Evolutionary conservation across 352 stramenopile genomes (phyloP), one percentile per base, ranked within the genome.

Genomic region (Phytophthora meadii): DNA sequence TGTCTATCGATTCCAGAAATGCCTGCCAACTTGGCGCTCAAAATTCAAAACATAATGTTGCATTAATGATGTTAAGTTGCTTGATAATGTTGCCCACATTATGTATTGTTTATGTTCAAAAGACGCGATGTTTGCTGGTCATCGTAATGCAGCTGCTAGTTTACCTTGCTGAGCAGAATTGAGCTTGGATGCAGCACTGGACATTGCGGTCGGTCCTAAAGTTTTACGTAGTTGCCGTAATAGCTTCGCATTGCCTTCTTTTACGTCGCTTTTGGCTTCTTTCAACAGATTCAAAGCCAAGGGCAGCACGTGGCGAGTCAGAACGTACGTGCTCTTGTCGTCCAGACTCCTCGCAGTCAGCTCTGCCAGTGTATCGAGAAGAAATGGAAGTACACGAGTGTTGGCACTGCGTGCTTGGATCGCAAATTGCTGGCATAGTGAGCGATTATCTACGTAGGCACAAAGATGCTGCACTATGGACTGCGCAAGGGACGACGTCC

Each of bases 221-320:
- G 62, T 55, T 12, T 14, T 50, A 8, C 68, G 63, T 1, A 88
- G 42, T 25, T 79, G 61, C 7, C 46, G 45, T 25, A 93, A 42
- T 2, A 93, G 44, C 10, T 68, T 61, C 15, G 66, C 41, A 9
- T 90, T 93, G 0, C 79, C 79, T 27, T 92, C 80, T 52, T 82
- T 84, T n/a, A 91, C 76, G 41, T 88, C 74, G 34, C 70, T 92
- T 51, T 92, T 92, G 48, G 70, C 81, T 58, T 95, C 87, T 64
- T 91, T 92, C 8, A 95, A 61, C 17, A 90, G 59, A 37, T 90
- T 77, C 0, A 94, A 45, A 12, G 84, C 76, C n/a, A 94, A 60
- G 4, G 87, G 87, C 0, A 93, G 62, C 28, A 93, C 83, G 47
- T 92, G 84, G 15, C 86, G 49, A 15, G 68, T 89, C 0, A 93